Evolutionary conservation across 139 green algal species (phyloP).

Genomic region (Tetraselmis chui): DNA sequence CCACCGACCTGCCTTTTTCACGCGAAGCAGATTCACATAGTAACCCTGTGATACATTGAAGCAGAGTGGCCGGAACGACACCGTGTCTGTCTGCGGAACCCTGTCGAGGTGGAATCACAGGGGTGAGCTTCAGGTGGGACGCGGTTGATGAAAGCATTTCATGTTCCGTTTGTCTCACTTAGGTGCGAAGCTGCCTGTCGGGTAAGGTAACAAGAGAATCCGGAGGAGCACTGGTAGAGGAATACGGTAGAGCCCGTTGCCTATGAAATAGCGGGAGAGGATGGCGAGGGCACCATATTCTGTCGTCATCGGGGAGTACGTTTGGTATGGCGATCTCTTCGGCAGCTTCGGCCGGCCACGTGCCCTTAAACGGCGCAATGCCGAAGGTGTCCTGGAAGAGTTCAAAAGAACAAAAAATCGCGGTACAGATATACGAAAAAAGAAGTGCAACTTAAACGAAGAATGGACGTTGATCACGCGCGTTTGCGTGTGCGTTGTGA

Average conservation of each 20-base stretch:
- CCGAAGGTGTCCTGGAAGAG: too few species aligned
- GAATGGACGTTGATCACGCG: too few species aligned
- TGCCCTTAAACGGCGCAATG: neutral
- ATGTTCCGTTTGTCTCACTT: too few species aligned
- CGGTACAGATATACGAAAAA: too few species aligned
- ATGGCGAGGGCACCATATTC: neutral
- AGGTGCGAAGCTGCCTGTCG: too few species aligned
- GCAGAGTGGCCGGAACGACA: conserved; percentile 14
- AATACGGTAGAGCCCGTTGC: neutral
- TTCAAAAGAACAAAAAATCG: too few species aligned
- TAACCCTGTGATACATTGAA: conserved; percentile 17
- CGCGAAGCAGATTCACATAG: conserved; percentile 17
- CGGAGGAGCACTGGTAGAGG: neutral
- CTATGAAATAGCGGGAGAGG: neutral
- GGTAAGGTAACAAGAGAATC: neutral
- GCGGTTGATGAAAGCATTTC: too few species aligned
- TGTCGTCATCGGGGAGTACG: neutral
- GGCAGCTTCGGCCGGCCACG: neutral
- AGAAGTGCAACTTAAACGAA: too few species aligned
- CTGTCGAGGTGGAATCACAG: neutral
- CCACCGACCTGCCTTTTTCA: neutral
- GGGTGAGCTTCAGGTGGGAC: neutral
- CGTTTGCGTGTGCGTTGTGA: too few species aligned
- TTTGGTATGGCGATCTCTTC: neutral
- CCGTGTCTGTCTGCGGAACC: neutral